These are phyloP conservation scores for Tardiomyces depauwii DNA, from an alignment of 1,139 yeast genomes.

Conservation along the genomic window DNA sequence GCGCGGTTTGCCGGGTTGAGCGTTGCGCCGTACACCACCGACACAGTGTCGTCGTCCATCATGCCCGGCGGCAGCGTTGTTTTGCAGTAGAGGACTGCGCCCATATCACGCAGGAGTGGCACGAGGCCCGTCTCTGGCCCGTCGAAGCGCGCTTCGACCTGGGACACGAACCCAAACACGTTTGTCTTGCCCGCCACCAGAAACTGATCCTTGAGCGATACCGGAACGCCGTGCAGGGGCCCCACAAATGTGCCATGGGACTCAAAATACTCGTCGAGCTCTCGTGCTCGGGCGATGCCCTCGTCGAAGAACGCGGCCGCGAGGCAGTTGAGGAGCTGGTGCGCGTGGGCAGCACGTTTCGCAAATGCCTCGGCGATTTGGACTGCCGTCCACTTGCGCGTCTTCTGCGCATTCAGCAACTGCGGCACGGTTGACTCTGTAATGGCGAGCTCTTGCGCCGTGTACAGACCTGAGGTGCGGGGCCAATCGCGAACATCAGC, in stretches of 20 bases:
- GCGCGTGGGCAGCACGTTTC: slow-evolving; percentile 42
- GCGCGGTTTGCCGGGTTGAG: slow-evolving; percentile 32
- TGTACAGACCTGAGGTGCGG: not conserved
- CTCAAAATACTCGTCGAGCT: slow-evolving; percentile 28
- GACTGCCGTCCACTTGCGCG: slow-evolving; percentile 21
- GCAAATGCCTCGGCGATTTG: slow-evolving; percentile 38
- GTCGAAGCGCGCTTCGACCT: slow-evolving; percentile 7
- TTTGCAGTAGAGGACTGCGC: slow-evolving; percentile 39
- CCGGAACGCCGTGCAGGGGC: slow-evolving; percentile 48
- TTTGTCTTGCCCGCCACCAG: slow-evolving; percentile 30
- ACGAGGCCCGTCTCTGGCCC: slow-evolving; percentile 32
- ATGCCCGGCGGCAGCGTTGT: slow-evolving; percentile 37
- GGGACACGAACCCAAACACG: slow-evolving; percentile 28
- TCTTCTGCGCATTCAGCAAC: not conserved
- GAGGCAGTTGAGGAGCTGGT: slow-evolving; percentile 32
- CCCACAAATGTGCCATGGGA: slow-evolving; percentile 31
- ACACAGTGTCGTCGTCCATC: slow-evolving; percentile 39
- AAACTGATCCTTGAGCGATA: slow-evolving; percentile 39
- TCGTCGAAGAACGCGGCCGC: slow-evolving; percentile 13
- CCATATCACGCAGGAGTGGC: slow-evolving; percentile 29
- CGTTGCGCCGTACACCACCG: slow-evolving; percentile 35
- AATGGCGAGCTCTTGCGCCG: not conserved
- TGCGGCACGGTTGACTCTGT: not conserved
- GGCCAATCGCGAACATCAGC: not conserved
- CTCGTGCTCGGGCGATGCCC: slow-evolving; percentile 30